phyloP scores from a whole-genome alignment of 805 yeast species.

The Candida caryicola region DNA sequence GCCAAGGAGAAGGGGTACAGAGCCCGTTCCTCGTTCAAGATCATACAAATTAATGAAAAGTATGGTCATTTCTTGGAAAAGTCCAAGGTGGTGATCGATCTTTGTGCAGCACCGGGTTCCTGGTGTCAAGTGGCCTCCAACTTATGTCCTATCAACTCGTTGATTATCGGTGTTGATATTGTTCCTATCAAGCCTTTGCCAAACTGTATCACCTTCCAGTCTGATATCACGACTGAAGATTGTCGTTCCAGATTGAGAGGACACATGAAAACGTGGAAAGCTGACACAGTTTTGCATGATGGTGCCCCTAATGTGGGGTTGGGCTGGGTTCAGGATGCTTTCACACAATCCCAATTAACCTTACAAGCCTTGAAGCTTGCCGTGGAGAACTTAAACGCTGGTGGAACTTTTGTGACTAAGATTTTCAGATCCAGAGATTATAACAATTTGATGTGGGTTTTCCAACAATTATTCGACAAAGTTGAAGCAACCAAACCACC shows the following conservation, averaged over 20 bases:
- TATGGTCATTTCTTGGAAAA: conserved; percentile 93
- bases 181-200: conserved; percentile 97
- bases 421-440: conserved; percentile 98
- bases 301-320: conserved; percentile 99
- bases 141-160: conserved; percentile 85
- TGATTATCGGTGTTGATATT: conserved; percentile 97
- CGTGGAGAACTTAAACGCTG: conserved; percentile 83
- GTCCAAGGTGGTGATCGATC: conserved; percentile 92
- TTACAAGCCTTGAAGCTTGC: conserved; percentile 92
- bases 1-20: conserved; percentile 98
- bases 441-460: conserved; percentile 95
- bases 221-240: conserved; percentile 97
- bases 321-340: conserved; percentile 99
- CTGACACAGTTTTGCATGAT: conserved; percentile 95
- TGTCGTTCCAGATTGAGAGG: conserved; percentile 94
- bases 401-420: conserved; percentile 95
- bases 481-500: conserved; percentile 99
- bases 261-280: conserved; percentile 97
- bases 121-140: conserved; percentile 99
- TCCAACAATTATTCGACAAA: conserved; percentile 90
- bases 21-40: conserved; percentile 97
- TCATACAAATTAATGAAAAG: conserved; percentile 92
- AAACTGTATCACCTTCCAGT: conserved; percentile 88
- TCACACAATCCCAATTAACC: conserved; percentile 94
- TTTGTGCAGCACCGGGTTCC: conserved; percentile 99